Evolutionary conservation across 306 rosid genomes (phyloP).

Genomic region (Malus asiatica): DNA sequence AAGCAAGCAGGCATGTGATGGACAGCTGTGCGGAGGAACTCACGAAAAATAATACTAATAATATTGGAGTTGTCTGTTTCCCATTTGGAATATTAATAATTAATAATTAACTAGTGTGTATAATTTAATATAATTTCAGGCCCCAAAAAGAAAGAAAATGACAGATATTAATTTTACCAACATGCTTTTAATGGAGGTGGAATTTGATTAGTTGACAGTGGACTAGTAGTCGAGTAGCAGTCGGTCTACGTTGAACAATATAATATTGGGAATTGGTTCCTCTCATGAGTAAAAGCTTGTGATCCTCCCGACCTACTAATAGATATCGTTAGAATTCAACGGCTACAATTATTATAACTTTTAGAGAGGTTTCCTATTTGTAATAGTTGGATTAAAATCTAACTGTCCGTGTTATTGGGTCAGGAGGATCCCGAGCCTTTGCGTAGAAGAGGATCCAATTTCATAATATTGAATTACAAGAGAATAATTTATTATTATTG

Average conservation of each 20-base stretch:
- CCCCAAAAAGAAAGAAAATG: background rate
- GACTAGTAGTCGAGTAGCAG: background rate
- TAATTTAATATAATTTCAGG: background rate
- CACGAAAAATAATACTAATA: too few relatives aligned
- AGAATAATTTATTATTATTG: background rate
- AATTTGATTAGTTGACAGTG: background rate
- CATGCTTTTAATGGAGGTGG: background rate
- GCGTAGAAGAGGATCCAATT: too few relatives aligned
- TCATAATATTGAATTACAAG: background rate
- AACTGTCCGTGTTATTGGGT: too few relatives aligned
- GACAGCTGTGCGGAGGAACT: background rate
- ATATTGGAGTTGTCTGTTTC: background rate
- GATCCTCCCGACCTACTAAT: too few relatives aligned
- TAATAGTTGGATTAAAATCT: too few relatives aligned
- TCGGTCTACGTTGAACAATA: background rate
- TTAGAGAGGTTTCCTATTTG: rapidly evolving
- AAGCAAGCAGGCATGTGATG: background rate
- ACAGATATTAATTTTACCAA: background rate
- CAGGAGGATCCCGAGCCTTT: too few relatives aligned
- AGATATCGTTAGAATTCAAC: too few relatives aligned
- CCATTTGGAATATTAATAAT: background rate
- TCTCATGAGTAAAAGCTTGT: rapidly evolving
- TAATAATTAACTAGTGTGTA: background rate
- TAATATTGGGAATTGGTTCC: background rate
- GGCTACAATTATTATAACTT: too few relatives aligned